These are phyloP conservation scores for Nitzschia inconspicua DNA, from an alignment of 108 stramenopile species.

Conservation along the genomic window DNA sequence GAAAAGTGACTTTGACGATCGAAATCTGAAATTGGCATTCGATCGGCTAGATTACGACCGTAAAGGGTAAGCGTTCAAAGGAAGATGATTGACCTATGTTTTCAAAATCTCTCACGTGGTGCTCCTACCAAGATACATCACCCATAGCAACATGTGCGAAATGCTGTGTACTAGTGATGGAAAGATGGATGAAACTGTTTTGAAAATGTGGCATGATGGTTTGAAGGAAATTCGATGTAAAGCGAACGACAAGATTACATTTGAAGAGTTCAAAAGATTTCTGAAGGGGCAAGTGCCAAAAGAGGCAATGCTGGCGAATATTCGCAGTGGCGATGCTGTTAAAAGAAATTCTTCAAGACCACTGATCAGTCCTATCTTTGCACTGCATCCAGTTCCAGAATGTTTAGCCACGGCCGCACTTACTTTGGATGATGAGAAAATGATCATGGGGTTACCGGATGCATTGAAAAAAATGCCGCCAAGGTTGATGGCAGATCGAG, in stretches of 20 bases:
- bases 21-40: constrained; percentile 78
- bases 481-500: too few relatives aligned
- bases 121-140: constrained; percentile 49
- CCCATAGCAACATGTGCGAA: constrained; percentile 69
- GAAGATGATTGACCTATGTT: constrained; percentile 1
- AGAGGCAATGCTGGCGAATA: too few relatives aligned
- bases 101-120: neutral
- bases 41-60: constrained; percentile 78
- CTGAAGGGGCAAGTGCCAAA: constrained; percentile 66
- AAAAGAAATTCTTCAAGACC: too few relatives aligned
- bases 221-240: constrained; percentile 5
- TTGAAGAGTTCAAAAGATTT: constrained; percentile 59
- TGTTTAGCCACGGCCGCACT: too few relatives aligned
- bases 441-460: too few relatives aligned
- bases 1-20: constrained; percentile 74
- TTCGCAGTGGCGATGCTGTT: too few relatives aligned
- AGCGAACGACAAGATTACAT: constrained; percentile 28
- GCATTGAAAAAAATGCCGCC: too few relatives aligned
- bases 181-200: constrained; percentile 36
- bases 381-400: too few relatives aligned
- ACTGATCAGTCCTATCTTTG: too few relatives aligned
- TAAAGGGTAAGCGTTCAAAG: constrained; percentile 37
- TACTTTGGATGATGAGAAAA: too few relatives aligned
- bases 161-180: constrained; percentile 60
- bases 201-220: constrained; percentile 38